phyloP scores from a whole-genome alignment of 345 rosid genomes.

The Iberis pinnata region DNA sequence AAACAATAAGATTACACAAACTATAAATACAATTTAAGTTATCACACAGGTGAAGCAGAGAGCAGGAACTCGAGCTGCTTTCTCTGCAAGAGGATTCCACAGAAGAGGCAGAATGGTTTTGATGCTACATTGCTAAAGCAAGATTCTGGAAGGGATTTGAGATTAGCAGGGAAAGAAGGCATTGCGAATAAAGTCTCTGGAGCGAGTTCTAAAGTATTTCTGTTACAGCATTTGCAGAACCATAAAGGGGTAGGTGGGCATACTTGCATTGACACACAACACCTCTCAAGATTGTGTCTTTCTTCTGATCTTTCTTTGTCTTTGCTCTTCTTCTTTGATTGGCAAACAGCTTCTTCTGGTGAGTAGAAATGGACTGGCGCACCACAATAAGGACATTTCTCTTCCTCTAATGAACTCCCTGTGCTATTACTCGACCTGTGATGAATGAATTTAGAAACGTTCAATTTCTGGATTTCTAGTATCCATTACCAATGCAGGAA shows the following conservation, averaged over 20 bases:
- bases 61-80: slow-evolving; percentile 60
- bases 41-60: slow-evolving; percentile 50
- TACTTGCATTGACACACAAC: slow-evolving; percentile 69
- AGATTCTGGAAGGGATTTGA: slow-evolving; percentile 23
- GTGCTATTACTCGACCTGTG: slow-evolving; percentile 32
- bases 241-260: slow-evolving; percentile 63
- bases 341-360: slow-evolving; percentile 58
- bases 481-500: not conserved
- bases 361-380: slow-evolving; percentile 57
- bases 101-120: slow-evolving; percentile 63
- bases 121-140: slow-evolving; percentile 23
- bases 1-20: not conserved
- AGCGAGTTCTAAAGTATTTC: slow-evolving; percentile 44
- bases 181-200: slow-evolving; percentile 47
- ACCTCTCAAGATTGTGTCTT: slow-evolving; percentile 61
- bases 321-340: slow-evolving; percentile 26
- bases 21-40: slow-evolving; percentile 2
- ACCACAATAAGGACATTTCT: slow-evolving; percentile 62
- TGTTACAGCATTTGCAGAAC: slow-evolving; percentile 83
- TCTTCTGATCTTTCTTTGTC: slow-evolving; percentile 17
- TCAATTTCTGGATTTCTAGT: too few relatives aligned
- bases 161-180: slow-evolving; percentile 43
- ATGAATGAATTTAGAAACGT: slow-evolving; percentile 13
- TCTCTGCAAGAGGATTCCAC: slow-evolving; percentile 72
- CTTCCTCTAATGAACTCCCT: slow-evolving; percentile 36